Conservation (phyloP, 805 yeast genomes). For the Ogataea neopini region DNA sequence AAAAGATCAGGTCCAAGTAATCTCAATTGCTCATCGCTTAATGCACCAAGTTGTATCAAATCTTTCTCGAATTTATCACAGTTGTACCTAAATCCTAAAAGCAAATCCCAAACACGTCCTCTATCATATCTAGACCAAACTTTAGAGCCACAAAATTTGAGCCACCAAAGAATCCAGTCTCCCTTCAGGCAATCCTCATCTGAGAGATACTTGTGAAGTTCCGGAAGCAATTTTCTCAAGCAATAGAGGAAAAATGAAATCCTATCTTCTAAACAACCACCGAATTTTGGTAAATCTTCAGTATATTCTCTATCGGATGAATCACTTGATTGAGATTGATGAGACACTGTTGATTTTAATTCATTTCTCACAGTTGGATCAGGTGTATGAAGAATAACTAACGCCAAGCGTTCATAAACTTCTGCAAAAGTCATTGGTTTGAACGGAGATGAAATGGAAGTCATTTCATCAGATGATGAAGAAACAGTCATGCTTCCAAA, state of each 20-base stretch:
- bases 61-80: conserved; percentile 28
- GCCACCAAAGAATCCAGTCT: conserved; percentile 95
- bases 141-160: conserved; percentile 85
- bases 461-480: conserved; percentile 13
- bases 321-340: conserved; percentile 9
- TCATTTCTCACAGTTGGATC: conserved; percentile 39
- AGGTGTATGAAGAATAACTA: conserved; percentile 76
- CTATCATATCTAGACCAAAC: conserved; percentile 80
- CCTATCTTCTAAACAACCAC: conserved; percentile 66
- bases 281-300: conserved; percentile 34
- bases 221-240: conserved; percentile 68
- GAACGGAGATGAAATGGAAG: conserved; percentile 22
- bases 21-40: conserved; percentile 25
- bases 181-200: conserved; percentile 81
- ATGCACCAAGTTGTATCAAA: conserved; percentile 22
- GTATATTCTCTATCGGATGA: conserved; percentile 25
- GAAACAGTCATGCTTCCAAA: conserved; percentile 23
- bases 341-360: conserved; percentile 15
- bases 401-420: conserved; percentile 70
- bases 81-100: conserved; percentile 72
- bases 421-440: conserved; percentile 59
- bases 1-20: conserved; percentile 60
- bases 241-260: conserved; percentile 67
- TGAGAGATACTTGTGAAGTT: conserved; percentile 68
- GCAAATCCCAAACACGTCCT: conserved; percentile 86